Base-by-base conservation (phyloP, 2,329 filamentous ascomycete species). In the Aspergillus sp. region DNA sequence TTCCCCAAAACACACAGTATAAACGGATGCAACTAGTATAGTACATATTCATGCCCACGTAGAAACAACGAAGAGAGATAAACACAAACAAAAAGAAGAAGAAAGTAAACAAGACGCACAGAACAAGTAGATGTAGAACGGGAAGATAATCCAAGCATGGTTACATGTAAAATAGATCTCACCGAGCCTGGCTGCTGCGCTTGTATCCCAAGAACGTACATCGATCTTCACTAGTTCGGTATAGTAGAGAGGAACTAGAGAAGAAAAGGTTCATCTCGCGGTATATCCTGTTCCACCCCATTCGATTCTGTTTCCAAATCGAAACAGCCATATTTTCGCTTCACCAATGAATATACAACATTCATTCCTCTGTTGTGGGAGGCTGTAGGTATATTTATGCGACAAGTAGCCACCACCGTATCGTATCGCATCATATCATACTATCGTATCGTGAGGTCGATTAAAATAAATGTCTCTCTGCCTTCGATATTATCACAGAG, bases 381-480 rank as follows among this genome's bases (percentile, higher is more conserved):
- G 40, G 17, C 12, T 40, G 56, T 37, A 55, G 51, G 56, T 58
- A 58, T 58, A 58, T 46, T 58, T 58, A 58, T 35, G 33, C 51
- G 27, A 53, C 40, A 50, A 46, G 46, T 55, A 41, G 51, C 33
- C 25, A 58, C 12, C 35, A 17, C 21, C 51, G 25, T 50, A 51
- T 52, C 45, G 37, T 45, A 55, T 53, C 52, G 25, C 55, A 46
- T 49, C 44, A 52, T 51, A 54, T 25, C 53, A 31, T 53, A 46
- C 17, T 27, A 11, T 31, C 25, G 21, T 39, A 54, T 51, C 47
- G 41, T 39, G 47, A 17, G 40, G n/a, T 43, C 19, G 40, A 43
- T 17, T 43, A 11, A 11, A 9, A 43, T 11, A 17, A 39, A 27
- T 25, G 39, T 43, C 23, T n/a, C 19, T 39, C 31, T 21, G 19